Conservation (phyloP, 495 filamentous ascomycete genomes). For the Penicillium canescens region DNA sequence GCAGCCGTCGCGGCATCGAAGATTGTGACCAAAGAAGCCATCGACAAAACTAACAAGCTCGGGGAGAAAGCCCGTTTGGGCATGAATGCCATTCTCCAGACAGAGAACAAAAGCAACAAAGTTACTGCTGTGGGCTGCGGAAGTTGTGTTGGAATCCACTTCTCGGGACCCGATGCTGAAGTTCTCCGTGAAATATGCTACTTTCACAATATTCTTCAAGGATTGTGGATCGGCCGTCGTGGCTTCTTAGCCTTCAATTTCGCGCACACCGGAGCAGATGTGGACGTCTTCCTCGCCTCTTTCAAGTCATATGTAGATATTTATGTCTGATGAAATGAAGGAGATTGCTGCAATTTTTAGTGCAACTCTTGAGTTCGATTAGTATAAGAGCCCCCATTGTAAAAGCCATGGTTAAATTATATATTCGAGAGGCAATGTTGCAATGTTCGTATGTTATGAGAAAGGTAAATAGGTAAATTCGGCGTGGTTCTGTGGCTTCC, state of each 20-base stretch:
- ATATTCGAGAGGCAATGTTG: too few species aligned
- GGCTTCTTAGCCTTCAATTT: constrained; percentile 14
- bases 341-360: too few species aligned
- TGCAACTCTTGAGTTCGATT: too few species aligned
- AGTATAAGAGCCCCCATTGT: too few species aligned
- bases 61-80: constrained; percentile 1
- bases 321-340: too few species aligned
- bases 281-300: too few species aligned
- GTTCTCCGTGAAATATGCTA: constrained; percentile 7
- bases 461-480: too few species aligned
- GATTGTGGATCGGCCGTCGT: constrained; percentile 9
- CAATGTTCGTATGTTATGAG: too few species aligned
- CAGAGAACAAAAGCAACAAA: constrained; percentile 7
- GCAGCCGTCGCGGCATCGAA: constrained; percentile 47
- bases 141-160: constrained; percentile 11
- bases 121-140: neutral
- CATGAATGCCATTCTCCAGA: constrained; percentile 16
- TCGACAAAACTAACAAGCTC: constrained; percentile 12
- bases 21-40: constrained; percentile 6
- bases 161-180: neutral
- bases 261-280: neutral
- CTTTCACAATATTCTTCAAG: constrained; percentile 1
- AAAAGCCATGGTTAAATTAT: too few species aligned
- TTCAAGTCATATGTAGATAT: too few species aligned
- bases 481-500: too few species aligned